Conservation (phyloP, 179 eudicot species). For the Corrigiola litoralis region DNA sequence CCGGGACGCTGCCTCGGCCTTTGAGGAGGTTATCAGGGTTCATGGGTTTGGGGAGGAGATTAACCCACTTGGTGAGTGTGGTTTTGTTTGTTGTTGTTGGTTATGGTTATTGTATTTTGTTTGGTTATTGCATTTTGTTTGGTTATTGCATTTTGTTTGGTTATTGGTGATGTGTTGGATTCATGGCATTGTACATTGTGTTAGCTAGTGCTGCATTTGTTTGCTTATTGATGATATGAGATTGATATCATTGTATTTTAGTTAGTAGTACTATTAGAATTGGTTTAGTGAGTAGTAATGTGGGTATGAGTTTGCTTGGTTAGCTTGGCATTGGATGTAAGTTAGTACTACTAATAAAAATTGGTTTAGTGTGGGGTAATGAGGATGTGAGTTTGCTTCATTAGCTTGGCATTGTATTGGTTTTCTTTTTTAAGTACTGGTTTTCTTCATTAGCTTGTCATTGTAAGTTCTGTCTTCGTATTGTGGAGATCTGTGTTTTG, state of each 20-base stretch:
- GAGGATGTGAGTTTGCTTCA: too few relatives aligned
- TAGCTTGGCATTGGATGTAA: too few relatives aligned
- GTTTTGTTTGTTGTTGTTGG: background rate
- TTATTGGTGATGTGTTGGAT: background rate
- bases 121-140: background rate
- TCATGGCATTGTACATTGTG: background rate
- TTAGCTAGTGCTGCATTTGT: background rate
- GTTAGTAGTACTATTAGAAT: background rate
- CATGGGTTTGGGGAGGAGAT: slow-evolving; percentile 95
- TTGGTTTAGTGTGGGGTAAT: background rate
- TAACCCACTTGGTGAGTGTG: slow-evolving; percentile 86
- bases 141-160: background rate
- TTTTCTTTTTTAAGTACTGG: background rate
- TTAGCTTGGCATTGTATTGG: background rate
- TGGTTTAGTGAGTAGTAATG: background rate
- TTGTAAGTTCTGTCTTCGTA: too few relatives aligned
- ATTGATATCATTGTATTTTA: background rate
- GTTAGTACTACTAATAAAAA: too few relatives aligned
- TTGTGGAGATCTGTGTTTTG: too few relatives aligned
- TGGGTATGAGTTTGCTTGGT: background rate
- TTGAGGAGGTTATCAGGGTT: slow-evolving; percentile 86
- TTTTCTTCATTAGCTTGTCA: background rate
- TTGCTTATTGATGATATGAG: slow-evolving; percentile 1
- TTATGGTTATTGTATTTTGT: background rate
- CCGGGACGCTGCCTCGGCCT: slow-evolving; percentile 75